Base-by-base conservation (phyloP, 2,329 filamentous ascomycete species). In the Colletotrichum sp. region DNA sequence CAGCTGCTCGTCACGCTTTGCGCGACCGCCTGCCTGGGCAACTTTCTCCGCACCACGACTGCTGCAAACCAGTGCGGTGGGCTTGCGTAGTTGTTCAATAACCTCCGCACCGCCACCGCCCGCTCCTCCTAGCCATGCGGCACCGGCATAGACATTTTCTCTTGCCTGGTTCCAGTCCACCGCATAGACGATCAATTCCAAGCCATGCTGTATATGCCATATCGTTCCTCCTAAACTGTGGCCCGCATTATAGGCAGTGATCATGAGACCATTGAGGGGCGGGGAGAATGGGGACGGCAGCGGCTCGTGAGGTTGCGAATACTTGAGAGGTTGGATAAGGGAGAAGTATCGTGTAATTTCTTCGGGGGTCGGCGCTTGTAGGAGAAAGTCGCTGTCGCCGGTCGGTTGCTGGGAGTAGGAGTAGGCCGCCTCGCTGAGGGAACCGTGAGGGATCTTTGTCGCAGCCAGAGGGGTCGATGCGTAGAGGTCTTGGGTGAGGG, bases 141-240 rank as follows among this genome's bases (percentile, higher is more conserved):
- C 97, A 77, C 96, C 96, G 0, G 96, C 93, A 75, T 98, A 93
- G 18, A 98, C 96, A 85, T 98, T 98, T 83, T 99, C 97, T 79
- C 95, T 92, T n/a, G 94, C 95, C 85, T 98, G 96, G 80, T 98
- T 98, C 97, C 97, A 99, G 81, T 98, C 96, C 21, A 98, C 95
- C 1, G 97, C 96, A 81, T 99, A 98, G 2, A 99, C 96, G 56
- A 99, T 96, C 1, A 96, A 98, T 83, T 99, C 97, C 82, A 98
- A 90, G 0, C 96, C 96, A 86, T 98, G 96, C 81, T 98, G 96
- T 78, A 99, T 96, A 81, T 98, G 96, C 97, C 97, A 99, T 87
- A 99, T 98, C 28, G 97, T 98, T 71, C 97, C 97, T 83, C 97
- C 97, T 1, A 98, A 90, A 0, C 96, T 98, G 82, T 98, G 96